Base-by-base conservation (phyloP, 2,329 filamentous ascomycete genomes). In the Colletotrichum sp. region DNA sequence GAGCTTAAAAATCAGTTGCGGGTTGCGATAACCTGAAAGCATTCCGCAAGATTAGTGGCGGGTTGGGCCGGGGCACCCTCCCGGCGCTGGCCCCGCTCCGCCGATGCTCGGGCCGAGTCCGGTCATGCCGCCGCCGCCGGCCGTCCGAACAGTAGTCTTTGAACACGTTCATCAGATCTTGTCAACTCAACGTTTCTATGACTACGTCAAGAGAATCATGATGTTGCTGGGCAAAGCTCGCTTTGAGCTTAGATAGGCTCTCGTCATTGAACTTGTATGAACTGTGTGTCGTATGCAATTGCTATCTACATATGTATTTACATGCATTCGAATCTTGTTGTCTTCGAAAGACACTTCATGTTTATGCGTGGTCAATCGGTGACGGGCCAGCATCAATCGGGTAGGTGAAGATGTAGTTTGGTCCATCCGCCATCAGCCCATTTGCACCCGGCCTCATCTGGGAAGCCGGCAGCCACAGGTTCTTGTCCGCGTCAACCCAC, bases 401-500 rank as follows among this genome's bases (percentile, higher is more conserved):
- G 6, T 56, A 66, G 4, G 61, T 65, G 18, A 71, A 58, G 9
- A 71, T 43, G 9, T 48, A 30, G 28, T 71, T 56, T 16, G 69
- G 59, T 1, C 43, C 69, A 18, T 58, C 59, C 4, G 69, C 69
- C 59, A 71, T 71, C 14, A 65, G 5, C 1, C 69, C 61, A 13
- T 65, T 26, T 2, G 69, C 58, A 1, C 69, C 69, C 4, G 69
- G 69, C 3, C 69, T 63, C 69, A 65, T 71, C 59, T 71, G 69
- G 7, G 69, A 71, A 26, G 61, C 69, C 12, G 69, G 69, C 3
- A 71, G 43, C 59, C 69, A 71, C n/a, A 65, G 61, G 24, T 30
- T 65, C 61, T 71, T 71, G 13, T 71, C 61, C 26, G 69, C 28
- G 7, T 58, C 52, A 13, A 56, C 69, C 69, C 69, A 71, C 69